A percentile compares a stretch with the other conserved stretches of the same genome.
These are phyloP conservation scores for Durio zibethinus DNA, from an alignment of 345 rosid genomes.

Conservation along the genomic window DNA sequence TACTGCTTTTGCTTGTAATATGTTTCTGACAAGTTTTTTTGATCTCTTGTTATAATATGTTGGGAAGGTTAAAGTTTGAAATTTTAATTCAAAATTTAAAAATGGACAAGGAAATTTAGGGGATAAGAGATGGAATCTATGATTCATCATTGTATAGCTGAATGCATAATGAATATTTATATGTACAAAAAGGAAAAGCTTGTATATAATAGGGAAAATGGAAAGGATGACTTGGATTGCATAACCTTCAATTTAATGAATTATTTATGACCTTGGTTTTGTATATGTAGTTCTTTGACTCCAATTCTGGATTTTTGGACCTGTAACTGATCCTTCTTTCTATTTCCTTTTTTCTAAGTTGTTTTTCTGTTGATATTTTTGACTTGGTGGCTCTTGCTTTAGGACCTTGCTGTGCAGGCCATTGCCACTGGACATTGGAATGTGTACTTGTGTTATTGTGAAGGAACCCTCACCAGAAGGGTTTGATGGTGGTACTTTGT, in stretches of 20 bases:
- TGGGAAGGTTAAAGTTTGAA: constrained; percentile 1
- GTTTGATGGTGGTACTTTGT: constrained; percentile 50
- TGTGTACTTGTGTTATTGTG: constrained; percentile 81
- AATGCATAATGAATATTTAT: background rate
- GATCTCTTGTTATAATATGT: background rate
- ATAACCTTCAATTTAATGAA: background rate
- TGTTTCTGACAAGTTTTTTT: background rate
- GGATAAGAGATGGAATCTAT: too few species aligned
- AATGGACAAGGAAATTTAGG: too few species aligned
- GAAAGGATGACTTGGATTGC: background rate
- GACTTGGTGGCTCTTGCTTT: constrained; percentile 20
- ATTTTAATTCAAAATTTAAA: too few species aligned
- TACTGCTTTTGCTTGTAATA: background rate
- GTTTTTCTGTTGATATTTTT: background rate
- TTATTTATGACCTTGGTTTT: background rate
- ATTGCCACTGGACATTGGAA: constrained; percentile 82
- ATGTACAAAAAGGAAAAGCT: background rate
- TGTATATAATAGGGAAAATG: background rate
- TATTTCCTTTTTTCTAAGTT: background rate
- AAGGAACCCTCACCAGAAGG: constrained; percentile 60
- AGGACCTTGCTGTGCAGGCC: constrained; percentile 84
- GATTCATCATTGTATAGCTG: too few species aligned
- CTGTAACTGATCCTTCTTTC: background rate
- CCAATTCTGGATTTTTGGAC: background rate
- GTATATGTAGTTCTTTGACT: background rate